Base-by-base conservation (phyloP, 2,329 filamentous ascomycete species). In the Penicillium sp. region DNA sequence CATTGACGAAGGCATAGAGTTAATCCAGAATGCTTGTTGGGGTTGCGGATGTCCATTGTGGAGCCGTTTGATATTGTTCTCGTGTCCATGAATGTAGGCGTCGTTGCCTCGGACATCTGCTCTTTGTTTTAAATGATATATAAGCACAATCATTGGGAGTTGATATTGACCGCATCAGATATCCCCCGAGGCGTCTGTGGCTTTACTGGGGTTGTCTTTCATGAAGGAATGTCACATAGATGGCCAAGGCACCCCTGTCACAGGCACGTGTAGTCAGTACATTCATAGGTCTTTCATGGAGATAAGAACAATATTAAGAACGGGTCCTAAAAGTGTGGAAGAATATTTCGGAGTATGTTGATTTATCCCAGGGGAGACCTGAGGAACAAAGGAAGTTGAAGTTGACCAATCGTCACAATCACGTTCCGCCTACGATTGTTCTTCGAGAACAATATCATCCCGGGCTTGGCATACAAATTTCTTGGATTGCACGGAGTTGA, bases 291-390 rank as follows among this genome's bases (percentile, higher is more conserved):
- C 17, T 31, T 17, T 26, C n/a, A 48, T 17, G 12, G 8, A 17
- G 5, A 22, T 35, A 16, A 40, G 47, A 55, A 55, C 53, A 55
- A 55, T 55, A 55, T 45, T 45, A 55, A 55, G 40, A 8, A 5
- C 16, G 22, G 28, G 19, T 11, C 19, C 19, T 46, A 9, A 11
- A 16, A 19, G 7, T 22, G 7, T n/a, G 14, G 14, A 47, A 47
- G 16, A 30, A 42, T 4, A 30, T 11, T 17, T 41, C 9, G 35
- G 14, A 52, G 41, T 19, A 17, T 25, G n/a, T 17, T 43, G 6
- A 10, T 7, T 33, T 25, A 6, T 4, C 19, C 48, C 30, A 37
- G 22, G 31, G 22, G 28, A 19, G 12, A 11, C 14, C 9, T 17
- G 9, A 11, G 4, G 16, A 33, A 42, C 45, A 49, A 54, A 50